Evolutionary conservation across 2,329 filamentous ascomycete species (phyloP), one percentile per base, ranked within the genome.

Genomic region (Botryotinia globosa): DNA sequence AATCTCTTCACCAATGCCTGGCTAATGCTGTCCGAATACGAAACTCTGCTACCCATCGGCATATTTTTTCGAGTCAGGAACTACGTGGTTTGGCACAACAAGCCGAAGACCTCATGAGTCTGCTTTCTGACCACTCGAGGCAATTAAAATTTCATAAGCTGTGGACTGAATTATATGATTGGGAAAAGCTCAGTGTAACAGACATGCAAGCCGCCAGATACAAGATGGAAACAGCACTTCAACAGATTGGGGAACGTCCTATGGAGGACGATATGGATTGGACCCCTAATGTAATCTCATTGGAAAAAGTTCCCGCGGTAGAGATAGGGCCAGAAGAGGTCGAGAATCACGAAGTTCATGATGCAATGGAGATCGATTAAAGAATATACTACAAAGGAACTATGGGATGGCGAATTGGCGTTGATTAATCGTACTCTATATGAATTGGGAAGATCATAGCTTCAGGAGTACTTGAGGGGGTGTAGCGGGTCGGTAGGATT

Each of bases 221-320:
- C 2, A 75, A 73, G 42, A 58, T 80, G 62, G 74, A 79, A 56
- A 64, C 51, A n/a, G 77, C 76, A 16, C 72, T 80, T 32, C 72
- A 76, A 62, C 74, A 75, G n/a, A 79, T 80, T 59, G 76, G 76
- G 58, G 79, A 80, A 69, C 62, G 73, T 16, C 78, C 77, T 1
- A 73, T 80, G 45, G 76, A 79, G 42, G 76, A 79, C 72, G 78
- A 79, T 72, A 80, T 80, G 79, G 79, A 80, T 74, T 80, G 79
- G 79, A 79, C 79, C 18, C 77, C 78, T 18, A 80, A 80, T 73
- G 34, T 73, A 37, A 76, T 77, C 32, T 78, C 76, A n/a, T 73
- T 80, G 16, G 61, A 78, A 69, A 76, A 80, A 73, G 56, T 78
- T n/a, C 69, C 65, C n/a, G 51, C 65, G 5, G 62, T 39, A 3